Base-by-base conservation (phyloP, 78 protist species). In the Dictyostelium intermedium region DNA sequence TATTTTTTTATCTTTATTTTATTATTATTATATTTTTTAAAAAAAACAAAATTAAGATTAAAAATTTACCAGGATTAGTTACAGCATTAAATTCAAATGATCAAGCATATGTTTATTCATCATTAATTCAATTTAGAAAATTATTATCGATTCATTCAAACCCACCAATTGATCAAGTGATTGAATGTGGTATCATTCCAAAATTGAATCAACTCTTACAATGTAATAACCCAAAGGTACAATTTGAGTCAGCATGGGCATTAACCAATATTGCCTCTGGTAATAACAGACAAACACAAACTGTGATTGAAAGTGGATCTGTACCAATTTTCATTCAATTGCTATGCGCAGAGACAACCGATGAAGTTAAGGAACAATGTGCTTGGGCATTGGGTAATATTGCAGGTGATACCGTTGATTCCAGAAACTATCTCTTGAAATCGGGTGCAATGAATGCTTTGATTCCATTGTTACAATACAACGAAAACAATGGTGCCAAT, bases 341-440 rank as follows among this genome's bases (percentile, higher is more conserved):
- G 35, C 94, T 99, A 16, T 2, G 16, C 8, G 35, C 92, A 23
- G 50, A 63, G 34, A 93, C 95, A 25, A 43, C n/a, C 25, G 87
- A 41, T 27, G 99, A 98, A 30, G 98, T 98, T 30, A 61, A 91
- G 30, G 99, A 99, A 80, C 99, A 99, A 97, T 96, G 99, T 56
- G 96, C 98, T 8, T 99, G 99, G 99, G 99, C 99, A 10, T 91
- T 99, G 0, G 99, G 99, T 69, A 99, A 99, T 98, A 98, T 99
- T 66, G 99, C 99, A 2, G 99, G 99, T 66, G 99, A 99, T 92
- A 85, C 97, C 1, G 39, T 97, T 25, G 70, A 50, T 47, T 92
- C 87, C 84, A 98, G 99, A 41, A 98, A 99, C 85, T 5, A 35
- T 11, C 96, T 89, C 27, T 25, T 89, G 4, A 27, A 18, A 13